Evolutionary conservation across 148 eudicot species (phyloP), one percentile per base, ranked within the genome.

Genomic region (Chenopodium suecicum): DNA sequence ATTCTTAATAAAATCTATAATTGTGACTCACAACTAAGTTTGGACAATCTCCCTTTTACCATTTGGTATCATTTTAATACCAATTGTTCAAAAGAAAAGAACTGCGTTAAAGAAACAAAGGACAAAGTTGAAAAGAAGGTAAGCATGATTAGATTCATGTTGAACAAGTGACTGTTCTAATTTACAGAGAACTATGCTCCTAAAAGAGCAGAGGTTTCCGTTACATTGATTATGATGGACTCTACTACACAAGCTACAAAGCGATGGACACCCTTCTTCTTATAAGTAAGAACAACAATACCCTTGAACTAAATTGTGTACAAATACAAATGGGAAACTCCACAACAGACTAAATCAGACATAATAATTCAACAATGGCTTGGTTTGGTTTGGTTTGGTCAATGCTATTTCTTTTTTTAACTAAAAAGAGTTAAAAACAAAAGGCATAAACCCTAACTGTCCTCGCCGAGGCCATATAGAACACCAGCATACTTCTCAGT

Each of bases 401-500:
- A 73, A 83, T 81, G 83, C 79, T 83, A 88, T 81, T 85, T 70
- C 34, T 48, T 74, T 41, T 41, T 67, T 70, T 52, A 80, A 34
- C 80, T 70, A 74, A 54, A 69, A 77, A 58, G 68, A 74, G 77
- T 62, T 79, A 50, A 80, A 62, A 52, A 73, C 9, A 72, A 84
- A 41, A 41, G 44, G 75, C 50, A 60, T 29, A 78, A 76, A n/a
- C 76, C 79, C 76, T 85, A 87, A 67, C 85, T 82, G 69, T 86
- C 85, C 80, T 86, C 88, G 17, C 89, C 89, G 2, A 87, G 87
- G 62, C 89, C 92, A 66, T 90, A 90, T 4, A 90, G 86, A 70
- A 90, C 92, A 70, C 92, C 92, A 20, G 88, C 86, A 86, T 90
- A 90, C 84, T 90, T 90, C 86, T 88, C 92, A 1, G 92, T 85